Evolutionary conservation across 805 yeast genomes (phyloP).

Genomic region (Blastobotrys terrestris): DNA sequence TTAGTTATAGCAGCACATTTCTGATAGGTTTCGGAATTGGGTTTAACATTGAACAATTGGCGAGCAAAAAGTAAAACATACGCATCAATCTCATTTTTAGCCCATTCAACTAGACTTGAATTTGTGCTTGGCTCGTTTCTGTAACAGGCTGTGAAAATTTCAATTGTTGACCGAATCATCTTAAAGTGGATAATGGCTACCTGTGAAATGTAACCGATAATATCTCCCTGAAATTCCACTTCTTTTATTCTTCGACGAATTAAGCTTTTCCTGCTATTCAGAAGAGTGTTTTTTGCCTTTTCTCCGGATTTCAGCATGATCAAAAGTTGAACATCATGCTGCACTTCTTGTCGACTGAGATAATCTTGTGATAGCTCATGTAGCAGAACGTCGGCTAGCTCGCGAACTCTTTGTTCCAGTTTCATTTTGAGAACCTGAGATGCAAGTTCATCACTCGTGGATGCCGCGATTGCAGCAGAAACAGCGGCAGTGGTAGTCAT

Average conservation of each 20-base stretch:
- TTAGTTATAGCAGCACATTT: constrained; percentile 49
- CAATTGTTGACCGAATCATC: constrained; percentile 50
- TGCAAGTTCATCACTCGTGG: constrained; percentile 4
- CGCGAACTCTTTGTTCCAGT: constrained; percentile 22
- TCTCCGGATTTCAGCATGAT: constrained; percentile 39
- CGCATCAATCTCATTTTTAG: constrained; percentile 53
- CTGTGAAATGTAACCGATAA: constrained; percentile 50
- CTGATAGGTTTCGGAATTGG: constrained; percentile 45
- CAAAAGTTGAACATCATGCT: constrained; percentile 31
- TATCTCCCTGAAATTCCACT: constrained; percentile 51
- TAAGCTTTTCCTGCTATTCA: constrained; percentile 42
- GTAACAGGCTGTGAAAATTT: constrained; percentile 38
- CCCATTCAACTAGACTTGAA: constrained; percentile 70
- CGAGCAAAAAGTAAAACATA: constrained; percentile 57
- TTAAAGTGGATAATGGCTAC: constrained; percentile 59
- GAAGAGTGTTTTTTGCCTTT: constrained; percentile 43
- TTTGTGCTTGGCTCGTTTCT: constrained; percentile 31
- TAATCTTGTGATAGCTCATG: constrained; percentile 30
- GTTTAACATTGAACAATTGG: constrained; percentile 59
- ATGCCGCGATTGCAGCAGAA: not conserved
- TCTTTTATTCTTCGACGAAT: constrained; percentile 43
- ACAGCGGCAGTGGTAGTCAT: constrained; percentile 10
- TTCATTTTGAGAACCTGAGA: constrained; percentile 17
- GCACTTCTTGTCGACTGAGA: constrained; percentile 23
- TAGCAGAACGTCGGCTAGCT: constrained; percentile 31